Conservation (phyloP, 1,284 basidiomycete species). For the Cutaneotrichosporon dermatis region DNA sequence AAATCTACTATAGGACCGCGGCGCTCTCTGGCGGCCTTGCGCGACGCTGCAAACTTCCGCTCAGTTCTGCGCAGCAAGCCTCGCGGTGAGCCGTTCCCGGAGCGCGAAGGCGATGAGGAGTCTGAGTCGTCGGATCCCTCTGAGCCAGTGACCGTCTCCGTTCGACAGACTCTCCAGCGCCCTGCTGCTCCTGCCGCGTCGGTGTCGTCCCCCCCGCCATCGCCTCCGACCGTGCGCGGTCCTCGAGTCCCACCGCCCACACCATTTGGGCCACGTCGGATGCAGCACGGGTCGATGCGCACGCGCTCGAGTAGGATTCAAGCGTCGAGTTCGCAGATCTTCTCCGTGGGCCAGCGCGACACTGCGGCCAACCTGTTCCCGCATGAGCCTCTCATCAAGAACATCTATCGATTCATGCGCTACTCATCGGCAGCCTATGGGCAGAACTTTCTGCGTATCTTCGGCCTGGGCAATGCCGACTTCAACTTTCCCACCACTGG, state of each 20-base stretch:
- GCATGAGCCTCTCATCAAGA: slow-evolving; percentile 48
- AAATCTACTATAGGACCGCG: neutral
- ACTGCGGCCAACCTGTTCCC: slow-evolving; percentile 45
- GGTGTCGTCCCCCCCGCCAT: neutral
- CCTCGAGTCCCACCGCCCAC: slow-evolving; percentile 15
- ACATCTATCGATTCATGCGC: slow-evolving; percentile 53
- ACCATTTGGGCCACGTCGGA: slow-evolving; percentile 10
- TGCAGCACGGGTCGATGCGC: slow-evolving; percentile 16
- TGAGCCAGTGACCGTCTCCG: neutral
- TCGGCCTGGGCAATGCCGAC: slow-evolving; percentile 50
- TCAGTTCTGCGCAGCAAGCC: slow-evolving; percentile 1
- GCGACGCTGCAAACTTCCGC: neutral
- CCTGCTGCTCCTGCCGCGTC: too few species aligned
- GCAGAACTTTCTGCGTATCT: slow-evolving; percentile 51
- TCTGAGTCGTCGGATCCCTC: neutral
- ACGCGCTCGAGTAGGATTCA: slow-evolving; percentile 20
- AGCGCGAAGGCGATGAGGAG: slow-evolving; percentile 5
- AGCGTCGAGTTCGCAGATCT: slow-evolving; percentile 18
- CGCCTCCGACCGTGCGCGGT: slow-evolving; percentile 1
- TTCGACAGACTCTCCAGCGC: neutral
- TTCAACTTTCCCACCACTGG: slow-evolving; percentile 52
- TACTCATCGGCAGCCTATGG: slow-evolving; percentile 52
- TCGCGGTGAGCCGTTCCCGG: slow-evolving; percentile 5
- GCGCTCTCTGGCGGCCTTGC: neutral
- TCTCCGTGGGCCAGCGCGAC: slow-evolving; percentile 1